These are phyloP conservation scores for Lojkania enalia DNA, from an alignment of 2,329 filamentous ascomycete species.

Conservation along the genomic window DNA sequence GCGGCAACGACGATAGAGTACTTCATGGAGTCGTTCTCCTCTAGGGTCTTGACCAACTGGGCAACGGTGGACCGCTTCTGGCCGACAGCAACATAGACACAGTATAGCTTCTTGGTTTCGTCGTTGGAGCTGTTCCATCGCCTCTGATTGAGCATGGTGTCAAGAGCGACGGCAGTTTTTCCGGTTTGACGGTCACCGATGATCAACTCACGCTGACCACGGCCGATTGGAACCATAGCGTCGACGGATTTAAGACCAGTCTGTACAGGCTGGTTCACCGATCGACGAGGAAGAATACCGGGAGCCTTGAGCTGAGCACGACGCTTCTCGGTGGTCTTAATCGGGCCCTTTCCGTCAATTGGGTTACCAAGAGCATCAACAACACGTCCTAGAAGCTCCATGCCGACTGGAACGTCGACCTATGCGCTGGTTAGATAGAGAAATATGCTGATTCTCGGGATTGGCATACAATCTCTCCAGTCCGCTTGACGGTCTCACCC, in stretches of 20 bases:
- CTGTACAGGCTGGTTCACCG: constrained; percentile 98
- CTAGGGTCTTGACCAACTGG: constrained; percentile 98
- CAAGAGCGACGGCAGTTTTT: constrained; percentile 98
- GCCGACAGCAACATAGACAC: constrained; percentile 97
- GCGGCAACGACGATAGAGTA: constrained; percentile 93
- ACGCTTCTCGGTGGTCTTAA: constrained; percentile 88
- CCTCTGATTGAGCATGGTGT: constrained; percentile 99
- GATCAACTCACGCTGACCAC: constrained; percentile 99
- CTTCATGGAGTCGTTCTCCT: constrained; percentile 99
- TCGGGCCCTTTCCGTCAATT: constrained; percentile 97
- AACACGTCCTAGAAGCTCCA: constrained; percentile 94
- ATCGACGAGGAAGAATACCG: constrained; percentile 94
- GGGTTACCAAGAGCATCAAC: constrained; percentile 98
- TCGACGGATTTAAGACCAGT: constrained; percentile 99
- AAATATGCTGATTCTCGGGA: neutral
- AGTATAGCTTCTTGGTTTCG: constrained; percentile 99
- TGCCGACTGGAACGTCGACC: constrained; percentile 96
- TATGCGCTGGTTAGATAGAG: constrained; percentile 46
- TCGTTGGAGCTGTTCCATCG: constrained; percentile 88
- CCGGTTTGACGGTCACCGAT: constrained; percentile 99
- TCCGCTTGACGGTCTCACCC: constrained; percentile 99
- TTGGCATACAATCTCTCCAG: constrained; percentile 89
- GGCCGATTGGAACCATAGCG: constrained; percentile 99
- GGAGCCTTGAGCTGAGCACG: constrained; percentile 99
- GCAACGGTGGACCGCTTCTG: constrained; percentile 99